Evolutionary conservation across 352 stramenopile genomes (phyloP), one percentile per base, ranked within the genome.

Genomic region (Phytophthora pisi): DNA sequence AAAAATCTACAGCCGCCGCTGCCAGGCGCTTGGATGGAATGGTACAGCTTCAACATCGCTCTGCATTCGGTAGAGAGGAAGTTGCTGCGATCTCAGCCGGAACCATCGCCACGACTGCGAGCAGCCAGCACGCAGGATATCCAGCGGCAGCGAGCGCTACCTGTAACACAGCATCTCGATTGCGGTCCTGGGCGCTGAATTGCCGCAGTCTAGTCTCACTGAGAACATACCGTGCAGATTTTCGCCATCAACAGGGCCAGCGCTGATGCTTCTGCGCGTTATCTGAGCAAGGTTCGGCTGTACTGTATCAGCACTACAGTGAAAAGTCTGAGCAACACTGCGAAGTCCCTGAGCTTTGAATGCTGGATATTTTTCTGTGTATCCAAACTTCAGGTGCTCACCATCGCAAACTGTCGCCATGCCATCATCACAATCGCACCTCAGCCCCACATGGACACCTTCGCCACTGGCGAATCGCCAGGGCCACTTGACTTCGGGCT

Each of bases 331-430:
- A 31, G 28, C 36, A 42, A n/a, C 9, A n/a, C 36, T 16, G 36
- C 36, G 13, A 16, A 8, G 36, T 16, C 15, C n/a, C 6, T 10
- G 45, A 30, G 7, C 45, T 24, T 28, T 26, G 45, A n/a, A 28
- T 23, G 30, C 55, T 64, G 50, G 57, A 58, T 65, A 65, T 65
- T 65, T 46, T 46, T 46, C 36, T 13, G 11, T 58, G 58, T 52
- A 65, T 40, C 58, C 58, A 58, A 23, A 8, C 10, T 30, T 50
- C 57, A 64, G 46, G 15, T 64, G 46, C 31, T 30, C 30, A 54
- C 43, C 18, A 54, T 55, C 46, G 30, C 30, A 26, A 4, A 38
- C 11, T 51, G 30, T 45, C 55, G 38, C 20, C 24, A 31, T 51
- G 55, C 56, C 56, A 62, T 51, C 51, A 62, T 62, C 55, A 63